Base-by-base conservation (phyloP, 2,329 filamentous ascomycete genomes). In the Hypoxylon rubiginosum region DNA sequence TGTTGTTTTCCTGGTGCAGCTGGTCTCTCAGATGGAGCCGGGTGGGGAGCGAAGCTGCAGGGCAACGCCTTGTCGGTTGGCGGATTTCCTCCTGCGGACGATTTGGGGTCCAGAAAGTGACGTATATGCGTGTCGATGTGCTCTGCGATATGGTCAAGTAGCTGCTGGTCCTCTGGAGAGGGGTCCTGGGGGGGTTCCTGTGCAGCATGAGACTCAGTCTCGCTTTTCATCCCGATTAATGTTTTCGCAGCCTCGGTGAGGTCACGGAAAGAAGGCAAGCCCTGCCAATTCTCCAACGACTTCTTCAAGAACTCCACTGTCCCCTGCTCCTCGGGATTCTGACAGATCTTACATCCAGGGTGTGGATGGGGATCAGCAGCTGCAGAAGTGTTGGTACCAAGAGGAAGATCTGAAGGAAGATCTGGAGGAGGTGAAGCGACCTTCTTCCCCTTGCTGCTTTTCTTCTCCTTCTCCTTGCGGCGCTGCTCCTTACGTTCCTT, bases 121-220 rank as follows among this genome's bases (percentile, higher is more conserved):
- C 66, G 68, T 28, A 73, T 55, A 41, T 74, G 72, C 19, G 43
- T 34, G 36, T 67, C 30, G 19, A 74, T 69, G 17, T 73, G 73
- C n/a, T 66, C 58, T 1, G 57, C 63, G 9, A 71, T 62, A n/a
- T 70, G 68, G n/a, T 68, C 59, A 26, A 67, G 50, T 46, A 73
- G 65, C 8, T 72, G 67, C 19, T 66, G 58, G 4, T 73, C 65
- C 21, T 28, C 19, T 6, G 10, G 49, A 28, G 13, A 15, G 41
- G 19, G 9, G 36, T 7, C 41, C 7, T 41, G 39, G 39, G 17
- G 17, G 10, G 9, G 17, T 15, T 58, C 9, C 26, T 55, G 36
- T 39, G 15, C 51, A 17, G 34, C 21, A 1, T 43, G 17, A 21
- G 53, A 10, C 24, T 58, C 61, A 9, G 60, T 50, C 21, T 48